Evolutionary conservation across 2,329 filamentous ascomycete species (phyloP).

Genomic region (Ophiostoma himal-ulmi): DNA sequence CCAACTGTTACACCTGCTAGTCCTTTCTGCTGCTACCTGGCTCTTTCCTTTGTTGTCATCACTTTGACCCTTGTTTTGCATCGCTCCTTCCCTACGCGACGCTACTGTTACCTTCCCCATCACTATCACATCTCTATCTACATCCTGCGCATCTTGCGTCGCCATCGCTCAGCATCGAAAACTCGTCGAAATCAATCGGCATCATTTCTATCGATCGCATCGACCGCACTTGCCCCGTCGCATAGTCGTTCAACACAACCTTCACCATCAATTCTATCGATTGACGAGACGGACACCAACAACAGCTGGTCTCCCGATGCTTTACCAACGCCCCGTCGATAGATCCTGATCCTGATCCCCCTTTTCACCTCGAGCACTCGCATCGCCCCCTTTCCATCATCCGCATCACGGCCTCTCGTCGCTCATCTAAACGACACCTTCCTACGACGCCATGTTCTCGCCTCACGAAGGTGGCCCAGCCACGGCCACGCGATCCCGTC

Average conservation of each 20-base stretch:
- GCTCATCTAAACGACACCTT: not conserved
- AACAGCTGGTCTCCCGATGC: slow-evolving; percentile 15
- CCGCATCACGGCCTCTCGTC: not conserved
- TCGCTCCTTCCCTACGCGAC: slow-evolving; percentile 17
- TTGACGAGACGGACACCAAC: not conserved
- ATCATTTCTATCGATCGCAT: slow-evolving; percentile 1
- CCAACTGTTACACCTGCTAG: not conserved
- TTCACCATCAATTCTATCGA: not conserved
- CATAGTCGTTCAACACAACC: not conserved
- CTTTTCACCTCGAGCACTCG: not conserved
- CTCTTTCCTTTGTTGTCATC: slow-evolving; percentile 18
- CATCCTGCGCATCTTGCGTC: slow-evolving; percentile 17
- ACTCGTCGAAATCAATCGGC: not conserved
- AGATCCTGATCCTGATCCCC: slow-evolving; percentile 2
- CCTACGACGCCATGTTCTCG: slow-evolving; percentile 49
- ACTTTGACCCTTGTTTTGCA: slow-evolving; percentile 4
- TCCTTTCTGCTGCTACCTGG: not conserved
- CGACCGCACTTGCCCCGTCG: not conserved
- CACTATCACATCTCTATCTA: slow-evolving; percentile 3
- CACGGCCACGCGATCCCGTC: slow-evolving; percentile 54
- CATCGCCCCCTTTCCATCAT: not conserved
- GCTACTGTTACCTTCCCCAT: not conserved
- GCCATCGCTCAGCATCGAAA: not conserved
- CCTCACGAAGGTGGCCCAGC: slow-evolving; percentile 48
- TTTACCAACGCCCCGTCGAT: slow-evolving; percentile 13